phyloP scores from a whole-genome alignment of 2,329 filamentous ascomycete species.

The Chaetomiaceae sp. region DNA sequence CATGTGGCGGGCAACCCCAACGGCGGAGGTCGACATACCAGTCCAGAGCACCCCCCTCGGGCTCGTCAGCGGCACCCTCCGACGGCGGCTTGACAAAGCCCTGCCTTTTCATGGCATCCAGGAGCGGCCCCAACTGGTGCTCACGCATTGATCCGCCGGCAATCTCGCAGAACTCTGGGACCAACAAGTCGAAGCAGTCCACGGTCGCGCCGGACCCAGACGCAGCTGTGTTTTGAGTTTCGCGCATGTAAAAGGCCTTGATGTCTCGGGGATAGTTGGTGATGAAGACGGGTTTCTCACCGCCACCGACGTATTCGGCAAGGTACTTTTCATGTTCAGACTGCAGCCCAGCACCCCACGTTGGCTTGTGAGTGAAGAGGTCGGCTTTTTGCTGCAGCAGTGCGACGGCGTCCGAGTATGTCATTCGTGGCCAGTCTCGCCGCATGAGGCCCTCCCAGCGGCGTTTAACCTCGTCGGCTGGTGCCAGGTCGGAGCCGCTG shows the following conservation, averaged over 20 bases:
- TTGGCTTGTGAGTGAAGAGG: constrained; percentile 63
- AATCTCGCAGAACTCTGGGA: constrained; percentile 81
- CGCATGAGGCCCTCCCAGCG: constrained; percentile 68
- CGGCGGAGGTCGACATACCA: constrained; percentile 88
- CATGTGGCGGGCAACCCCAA: constrained; percentile 88
- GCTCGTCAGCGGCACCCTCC: constrained; percentile 18
- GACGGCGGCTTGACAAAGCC: constrained; percentile 48
- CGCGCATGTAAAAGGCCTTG: constrained; percentile 78
- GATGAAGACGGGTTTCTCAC: constrained; percentile 71
- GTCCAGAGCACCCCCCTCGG: constrained; percentile 45
- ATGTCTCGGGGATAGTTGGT: constrained; percentile 84
- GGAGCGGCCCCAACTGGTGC: constrained; percentile 63
- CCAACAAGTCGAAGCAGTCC: constrained; percentile 84
- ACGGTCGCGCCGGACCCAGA: constrained; percentile 49
- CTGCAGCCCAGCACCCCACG: constrained; percentile 71
- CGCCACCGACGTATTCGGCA: constrained; percentile 51
- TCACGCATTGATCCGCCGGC: constrained; percentile 88
- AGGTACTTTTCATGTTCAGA: constrained; percentile 92
- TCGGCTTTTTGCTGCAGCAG: constrained; percentile 56
- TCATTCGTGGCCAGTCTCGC: constrained; percentile 69
- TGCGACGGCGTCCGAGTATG: constrained; percentile 73
- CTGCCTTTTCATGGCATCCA: constrained; percentile 65
- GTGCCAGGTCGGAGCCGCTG: constrained; percentile 35
- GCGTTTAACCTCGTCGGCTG: constrained; percentile 49
- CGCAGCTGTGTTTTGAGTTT: constrained; percentile 24